These are phyloP conservation scores for Poteriospumella lacustris DNA, from an alignment of 108 stramenopile species.

Conservation along the genomic window DNA sequence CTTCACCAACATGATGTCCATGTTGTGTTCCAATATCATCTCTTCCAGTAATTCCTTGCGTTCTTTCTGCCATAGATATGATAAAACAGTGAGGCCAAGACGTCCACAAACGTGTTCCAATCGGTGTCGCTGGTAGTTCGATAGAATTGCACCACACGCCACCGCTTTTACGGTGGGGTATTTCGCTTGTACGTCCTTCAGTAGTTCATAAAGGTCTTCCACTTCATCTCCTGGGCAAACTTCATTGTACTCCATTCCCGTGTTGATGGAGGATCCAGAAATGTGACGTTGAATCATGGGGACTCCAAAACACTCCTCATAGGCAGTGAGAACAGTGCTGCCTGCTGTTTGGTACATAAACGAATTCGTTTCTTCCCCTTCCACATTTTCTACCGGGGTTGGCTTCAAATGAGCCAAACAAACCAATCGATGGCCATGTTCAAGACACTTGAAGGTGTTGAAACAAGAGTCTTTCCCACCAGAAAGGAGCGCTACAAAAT, in stretches of 20 bases:
- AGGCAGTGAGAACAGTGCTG: conserved; percentile 65
- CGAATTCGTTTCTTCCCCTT: conserved; percentile 71
- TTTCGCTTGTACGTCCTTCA: conserved; percentile 54
- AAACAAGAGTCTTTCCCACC: conserved; percentile 97
- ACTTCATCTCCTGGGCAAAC: conserved; percentile 69
- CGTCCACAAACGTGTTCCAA: conserved; percentile 86
- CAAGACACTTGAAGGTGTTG: conserved; percentile 43
- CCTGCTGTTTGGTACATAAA: conserved; percentile 96
- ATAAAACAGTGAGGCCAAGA: conserved; percentile 72
- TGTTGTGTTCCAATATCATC: conserved; percentile 17
- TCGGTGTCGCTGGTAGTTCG: conserved; percentile 90
- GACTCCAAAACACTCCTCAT: conserved; percentile 84
- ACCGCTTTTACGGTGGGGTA: conserved; percentile 73
- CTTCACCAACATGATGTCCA: conserved; percentile 52
- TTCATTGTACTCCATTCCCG: conserved; percentile 48
- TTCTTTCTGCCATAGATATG: conserved; percentile 72
- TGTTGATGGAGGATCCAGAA: conserved; percentile 29
- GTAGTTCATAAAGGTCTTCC: conserved; percentile 77
- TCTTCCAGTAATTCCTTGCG: conserved; percentile 43
- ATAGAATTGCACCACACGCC: conserved; percentile 87
- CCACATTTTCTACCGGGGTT: neutral
- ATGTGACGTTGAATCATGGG: conserved; percentile 68
- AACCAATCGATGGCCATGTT: conserved; percentile 80
- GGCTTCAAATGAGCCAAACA: conserved; percentile 75
- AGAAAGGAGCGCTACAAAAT: conserved; percentile 84